Evolutionary conservation across 495 filamentous ascomycete genomes (phyloP).

Genomic region (Lasiosphaeria ovina): DNA sequence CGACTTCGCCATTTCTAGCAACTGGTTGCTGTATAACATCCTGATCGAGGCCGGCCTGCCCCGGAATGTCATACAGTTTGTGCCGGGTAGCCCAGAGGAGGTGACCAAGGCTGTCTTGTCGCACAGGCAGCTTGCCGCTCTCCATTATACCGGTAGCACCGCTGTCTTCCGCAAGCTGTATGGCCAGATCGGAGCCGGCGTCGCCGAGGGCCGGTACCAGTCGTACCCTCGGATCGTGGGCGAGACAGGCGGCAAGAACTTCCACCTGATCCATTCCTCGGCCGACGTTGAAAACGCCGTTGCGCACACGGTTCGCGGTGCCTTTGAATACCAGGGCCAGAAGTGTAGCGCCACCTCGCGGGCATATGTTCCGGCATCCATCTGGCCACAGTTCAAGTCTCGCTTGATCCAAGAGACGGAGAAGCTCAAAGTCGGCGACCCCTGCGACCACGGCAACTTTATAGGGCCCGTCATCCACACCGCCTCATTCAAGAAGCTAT

Average conservation of each 20-base stretch:
- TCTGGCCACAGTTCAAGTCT: conserved; percentile 64
- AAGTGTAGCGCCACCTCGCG: conserved; percentile 85
- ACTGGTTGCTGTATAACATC: conserved; percentile 74
- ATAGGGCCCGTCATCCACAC: conserved; percentile 78
- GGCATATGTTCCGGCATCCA: conserved; percentile 67
- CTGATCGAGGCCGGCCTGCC: conserved; percentile 86
- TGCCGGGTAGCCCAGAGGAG: conserved; percentile 72
- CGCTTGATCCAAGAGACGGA: conserved; percentile 63
- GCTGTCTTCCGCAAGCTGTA: conserved; percentile 77
- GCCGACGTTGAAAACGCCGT: conserved; percentile 76
- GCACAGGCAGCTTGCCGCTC: conserved; percentile 68
- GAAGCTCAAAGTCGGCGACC: conserved; percentile 64
- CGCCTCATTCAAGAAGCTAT: conserved; percentile 68
- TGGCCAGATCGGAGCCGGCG: conserved; percentile 64
- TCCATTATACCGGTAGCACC: conserved; percentile 82
- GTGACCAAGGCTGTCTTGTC: conserved; percentile 67
- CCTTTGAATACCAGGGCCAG: conserved; percentile 89
- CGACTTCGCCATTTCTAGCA: conserved; percentile 71
- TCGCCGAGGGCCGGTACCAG: conserved; percentile 65
- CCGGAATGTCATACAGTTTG: conserved; percentile 76
- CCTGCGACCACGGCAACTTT: conserved; percentile 67
- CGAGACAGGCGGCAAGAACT: conserved; percentile 91
- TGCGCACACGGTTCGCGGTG: conserved; percentile 76
- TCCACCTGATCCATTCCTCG: conserved; percentile 73
- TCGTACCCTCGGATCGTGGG: conserved; percentile 80